Percentiles rank a stretch among this genome's conserved stretches.
phyloP scores from a whole-genome alignment of 805 yeast genomes.

The Cyberlindnera euphorbiiphila region DNA sequence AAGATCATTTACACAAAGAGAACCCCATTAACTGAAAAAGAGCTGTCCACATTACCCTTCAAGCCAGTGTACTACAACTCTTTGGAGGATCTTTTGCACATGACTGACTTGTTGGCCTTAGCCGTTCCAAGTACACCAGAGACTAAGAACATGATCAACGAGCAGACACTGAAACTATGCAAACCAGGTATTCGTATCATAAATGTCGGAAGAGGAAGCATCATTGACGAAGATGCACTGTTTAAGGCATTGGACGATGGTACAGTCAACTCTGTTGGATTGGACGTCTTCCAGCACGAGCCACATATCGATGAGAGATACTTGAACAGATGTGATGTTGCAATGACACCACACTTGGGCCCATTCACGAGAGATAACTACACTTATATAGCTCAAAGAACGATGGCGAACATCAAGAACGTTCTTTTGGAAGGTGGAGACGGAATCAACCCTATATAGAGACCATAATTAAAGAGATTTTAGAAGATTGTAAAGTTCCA shows the following conservation, averaged over 20 bases:
- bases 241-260: constrained; percentile 57
- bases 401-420: constrained; percentile 45
- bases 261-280: constrained; percentile 59
- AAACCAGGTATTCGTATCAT: constrained; percentile 57
- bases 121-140: constrained; percentile 63
- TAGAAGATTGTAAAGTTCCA: not conserved
- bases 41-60: constrained; percentile 39
- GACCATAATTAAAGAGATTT: not conserved
- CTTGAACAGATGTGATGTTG: constrained; percentile 55
- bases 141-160: constrained; percentile 53
- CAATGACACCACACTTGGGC: constrained; percentile 62
- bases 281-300: constrained; percentile 70
- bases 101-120: constrained; percentile 55
- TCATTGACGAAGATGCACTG: constrained; percentile 64
- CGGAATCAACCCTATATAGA: constrained; percentile 6
- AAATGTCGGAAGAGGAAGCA: constrained; percentile 72
- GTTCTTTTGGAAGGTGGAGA: constrained; percentile 15
- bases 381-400: constrained; percentile 45
- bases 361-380: constrained; percentile 60
- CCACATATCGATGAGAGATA: constrained; percentile 50
- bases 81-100: constrained; percentile 40
- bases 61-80: constrained; percentile 40
- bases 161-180: constrained; percentile 41
- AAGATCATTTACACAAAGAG: constrained; percentile 59
- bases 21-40: constrained; percentile 35